Base-by-base conservation (phyloP, 2,329 filamentous ascomycete genomes). In the Alternaria longipes region DNA sequence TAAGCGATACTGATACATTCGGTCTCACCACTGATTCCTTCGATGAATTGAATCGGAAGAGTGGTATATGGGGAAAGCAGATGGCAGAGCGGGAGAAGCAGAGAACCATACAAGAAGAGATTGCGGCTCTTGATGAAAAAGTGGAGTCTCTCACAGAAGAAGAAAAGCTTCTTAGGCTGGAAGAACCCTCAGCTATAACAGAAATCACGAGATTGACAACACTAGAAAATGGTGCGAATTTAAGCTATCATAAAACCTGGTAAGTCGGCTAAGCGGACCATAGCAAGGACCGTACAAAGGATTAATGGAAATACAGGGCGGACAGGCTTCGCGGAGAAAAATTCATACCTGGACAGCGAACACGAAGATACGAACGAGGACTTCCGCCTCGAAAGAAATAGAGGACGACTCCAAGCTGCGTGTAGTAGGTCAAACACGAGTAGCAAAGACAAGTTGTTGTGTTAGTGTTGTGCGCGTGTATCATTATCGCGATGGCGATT, bases 61-160 rank as follows among this genome's bases (percentile, higher is more conserved):
- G 44, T n/a, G n/a, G 38, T 2, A 44, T 49, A 22, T 49, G 51
- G 41, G 32, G 47, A 42, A 54, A 26, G 34, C 51, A 22, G 24
- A 28, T 22, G 5, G 16, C 18, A 3, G 24, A 52, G 22, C 57
- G 54, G 14, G 60, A 62, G 18, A 59, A 66, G 38, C 52, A 49
- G 32, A 59, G 38, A 26, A 59, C 50, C 14, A 45, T 70, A 22
- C 68, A 61, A 49, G 54, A 60, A n/a, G 64, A 71, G 49, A 63
- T 71, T 12, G 59, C 62, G 5, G 56, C 51, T n/a, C 56, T 73
- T 12, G 56, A 67, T n/a, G 56, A 54, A 41, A 62, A 70, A 44
- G 38, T 70, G 54, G 44, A 67, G 14, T 22, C 20, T 22, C 60
- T 72, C 8, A 44, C 61, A 20, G 56, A 49, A 7, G 63, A 71